Evolutionary conservation across 2,329 filamentous ascomycete species (phyloP).

Genomic region (Tolypocladium inflatum): DNA sequence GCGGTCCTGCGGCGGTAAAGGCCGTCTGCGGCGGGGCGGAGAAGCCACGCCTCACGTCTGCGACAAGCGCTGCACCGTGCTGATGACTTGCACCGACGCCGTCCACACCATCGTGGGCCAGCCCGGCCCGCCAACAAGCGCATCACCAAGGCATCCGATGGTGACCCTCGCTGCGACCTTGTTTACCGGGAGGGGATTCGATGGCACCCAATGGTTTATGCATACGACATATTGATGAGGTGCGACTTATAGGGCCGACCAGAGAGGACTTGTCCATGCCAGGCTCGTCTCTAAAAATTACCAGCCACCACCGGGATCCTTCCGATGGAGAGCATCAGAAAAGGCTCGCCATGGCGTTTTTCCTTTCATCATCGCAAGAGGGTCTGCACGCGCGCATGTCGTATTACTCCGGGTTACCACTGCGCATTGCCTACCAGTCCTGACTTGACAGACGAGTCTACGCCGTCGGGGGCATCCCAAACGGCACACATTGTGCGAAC

Average conservation of each 20-base stretch:
- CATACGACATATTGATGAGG: neutral
- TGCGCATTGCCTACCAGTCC: neutral
- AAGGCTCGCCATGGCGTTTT: neutral
- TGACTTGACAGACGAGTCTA: neutral
- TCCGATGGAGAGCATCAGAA: neutral
- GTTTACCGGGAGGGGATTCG: no score
- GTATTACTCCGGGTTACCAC: neutral
- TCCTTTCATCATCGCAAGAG: neutral
- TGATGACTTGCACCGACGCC: neutral
- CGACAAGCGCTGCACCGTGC: constrained; percentile 1
- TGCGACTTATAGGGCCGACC: neutral
- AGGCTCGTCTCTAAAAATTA: neutral
- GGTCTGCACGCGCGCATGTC: no score
- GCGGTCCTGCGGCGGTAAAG: neutral
- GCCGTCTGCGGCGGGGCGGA: neutral
- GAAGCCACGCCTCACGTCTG: neutral
- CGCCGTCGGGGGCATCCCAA: neutral
- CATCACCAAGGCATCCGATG: neutral
- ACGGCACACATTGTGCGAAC: neutral
- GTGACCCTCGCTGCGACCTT: neutral
- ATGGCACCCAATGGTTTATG: neutral
- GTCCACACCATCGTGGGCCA: neutral
- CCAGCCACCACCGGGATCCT: neutral
- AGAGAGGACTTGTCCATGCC: neutral
- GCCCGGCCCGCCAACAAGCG: neutral